Conservation (phyloP, 2,329 filamentous ascomycete genomes). For the Simplicillium sp. region DNA sequence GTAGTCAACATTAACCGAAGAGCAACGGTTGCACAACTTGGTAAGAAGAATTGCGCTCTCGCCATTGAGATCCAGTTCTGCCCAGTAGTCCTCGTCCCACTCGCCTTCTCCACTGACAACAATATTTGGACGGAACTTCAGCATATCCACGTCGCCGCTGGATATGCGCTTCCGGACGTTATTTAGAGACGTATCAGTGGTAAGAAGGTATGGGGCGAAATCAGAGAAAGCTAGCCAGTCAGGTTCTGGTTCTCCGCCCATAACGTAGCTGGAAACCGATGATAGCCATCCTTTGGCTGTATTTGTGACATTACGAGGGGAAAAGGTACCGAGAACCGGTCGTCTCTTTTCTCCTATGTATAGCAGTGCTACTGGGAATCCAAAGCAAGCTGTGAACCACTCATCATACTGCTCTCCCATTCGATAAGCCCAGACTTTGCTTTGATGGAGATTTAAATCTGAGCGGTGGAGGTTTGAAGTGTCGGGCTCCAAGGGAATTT, state of each 20-base stretch:
- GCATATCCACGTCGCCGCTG: constrained; percentile 46
- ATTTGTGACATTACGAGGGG: constrained; percentile 21
- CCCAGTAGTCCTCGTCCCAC: constrained; percentile 69
- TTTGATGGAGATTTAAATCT: constrained; percentile 49
- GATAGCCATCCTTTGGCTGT: constrained; percentile 23
- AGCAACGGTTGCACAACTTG: constrained; percentile 60
- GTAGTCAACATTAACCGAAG: constrained; percentile 65
- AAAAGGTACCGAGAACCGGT: constrained; percentile 49
- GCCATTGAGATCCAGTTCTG: constrained; percentile 38
- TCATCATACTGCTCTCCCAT: constrained; percentile 51
- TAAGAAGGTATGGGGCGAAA: constrained; percentile 64
- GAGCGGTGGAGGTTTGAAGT: constrained; percentile 33
- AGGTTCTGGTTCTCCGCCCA: constrained; percentile 17
- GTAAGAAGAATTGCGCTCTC: constrained; percentile 44
- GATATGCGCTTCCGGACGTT: constrained; percentile 52
- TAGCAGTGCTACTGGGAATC: constrained; percentile 49
- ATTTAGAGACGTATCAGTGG: constrained; percentile 59
- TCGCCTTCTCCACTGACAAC: constrained; percentile 51
- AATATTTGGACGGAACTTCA: constrained; percentile 65
- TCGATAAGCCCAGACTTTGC: constrained; percentile 47
- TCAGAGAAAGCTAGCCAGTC: constrained; percentile 62
- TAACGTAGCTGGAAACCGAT: constrained; percentile 21
- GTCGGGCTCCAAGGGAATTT: constrained; percentile 48
- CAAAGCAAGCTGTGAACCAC: constrained; percentile 62
- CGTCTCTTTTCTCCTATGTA: constrained; percentile 56